phyloP scores from a whole-genome alignment of 306 rosid genomes.

The Cucurbita maxima region DNA sequence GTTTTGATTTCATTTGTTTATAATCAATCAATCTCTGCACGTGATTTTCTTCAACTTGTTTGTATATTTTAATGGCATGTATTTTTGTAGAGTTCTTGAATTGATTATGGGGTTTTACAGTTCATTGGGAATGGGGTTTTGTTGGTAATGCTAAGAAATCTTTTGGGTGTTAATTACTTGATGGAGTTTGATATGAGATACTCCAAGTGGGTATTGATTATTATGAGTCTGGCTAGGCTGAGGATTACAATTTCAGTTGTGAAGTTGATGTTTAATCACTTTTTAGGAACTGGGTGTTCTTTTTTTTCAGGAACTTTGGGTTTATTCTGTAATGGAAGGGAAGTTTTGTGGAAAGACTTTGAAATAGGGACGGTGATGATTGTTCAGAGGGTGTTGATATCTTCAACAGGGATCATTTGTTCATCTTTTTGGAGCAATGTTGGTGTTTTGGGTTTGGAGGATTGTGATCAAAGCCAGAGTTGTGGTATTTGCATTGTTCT shows the following conservation, averaged over 20 bases:
- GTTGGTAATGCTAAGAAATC: background rate
- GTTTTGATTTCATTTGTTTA: background rate
- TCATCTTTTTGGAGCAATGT: constrained; percentile 19
- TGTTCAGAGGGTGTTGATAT: constrained; percentile 18
- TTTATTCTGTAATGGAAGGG: background rate
- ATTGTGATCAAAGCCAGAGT: constrained; percentile 12
- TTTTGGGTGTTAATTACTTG: background rate
- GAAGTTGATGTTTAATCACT: background rate
- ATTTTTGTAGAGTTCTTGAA: background rate
- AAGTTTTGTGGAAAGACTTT: background rate
- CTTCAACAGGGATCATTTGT: constrained; percentile 9
- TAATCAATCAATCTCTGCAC: constrained; percentile 12
- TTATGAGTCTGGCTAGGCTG: background rate
- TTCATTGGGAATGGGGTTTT: background rate
- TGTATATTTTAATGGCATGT: constrained; percentile 13
- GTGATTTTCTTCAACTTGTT: constrained; percentile 22
- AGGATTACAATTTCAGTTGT: background rate
- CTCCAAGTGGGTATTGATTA: constrained; percentile 17
- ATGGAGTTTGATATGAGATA: background rate
- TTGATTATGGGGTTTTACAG: background rate
- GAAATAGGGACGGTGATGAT: background rate
- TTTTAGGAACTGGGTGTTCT: background rate
- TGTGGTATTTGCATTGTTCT: constrained; percentile 17
- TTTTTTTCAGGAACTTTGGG: background rate
- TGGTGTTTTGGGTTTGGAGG: constrained; percentile 17